phyloP scores from a whole-genome alignment of 2,329 filamentous ascomycete genomes.

The Neoascochyta sp. region DNA sequence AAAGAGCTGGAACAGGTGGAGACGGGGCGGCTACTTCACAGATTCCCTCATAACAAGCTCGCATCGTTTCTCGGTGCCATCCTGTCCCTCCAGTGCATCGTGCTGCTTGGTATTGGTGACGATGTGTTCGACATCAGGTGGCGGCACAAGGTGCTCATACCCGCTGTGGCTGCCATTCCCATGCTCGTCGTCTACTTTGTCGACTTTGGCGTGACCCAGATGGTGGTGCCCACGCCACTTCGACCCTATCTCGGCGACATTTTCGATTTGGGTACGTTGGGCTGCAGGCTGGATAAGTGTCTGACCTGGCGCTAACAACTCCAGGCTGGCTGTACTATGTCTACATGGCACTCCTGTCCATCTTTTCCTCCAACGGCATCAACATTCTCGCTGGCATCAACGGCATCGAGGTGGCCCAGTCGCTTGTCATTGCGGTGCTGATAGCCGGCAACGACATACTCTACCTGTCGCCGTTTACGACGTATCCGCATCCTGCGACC shows the following conservation, averaged over 20 bases:
- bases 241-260: slow-evolving; percentile 81
- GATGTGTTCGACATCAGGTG: slow-evolving; percentile 97
- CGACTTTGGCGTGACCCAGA: slow-evolving; percentile 93
- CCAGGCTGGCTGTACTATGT: slow-evolving; percentile 69
- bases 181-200: slow-evolving; percentile 97
- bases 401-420: slow-evolving; percentile 94
- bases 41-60: slow-evolving; percentile 94
- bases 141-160: slow-evolving; percentile 98
- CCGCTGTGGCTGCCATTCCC: slow-evolving; percentile 86
- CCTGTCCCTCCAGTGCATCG: slow-evolving; percentile 84
- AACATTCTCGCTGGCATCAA: slow-evolving; percentile 99
- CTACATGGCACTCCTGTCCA: slow-evolving; percentile 95
- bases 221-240: slow-evolving; percentile 84
- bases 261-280: slow-evolving; percentile 63
- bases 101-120: slow-evolving; percentile 88
- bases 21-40: slow-evolving; percentile 79
- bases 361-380: slow-evolving; percentile 98
- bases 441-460: slow-evolving; percentile 82
- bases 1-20: slow-evolving; percentile 69
- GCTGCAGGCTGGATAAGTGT: neutral
- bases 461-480: slow-evolving; percentile 69
- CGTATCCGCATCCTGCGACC: slow-evolving; percentile 86
- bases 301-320: slow-evolving; percentile 13
- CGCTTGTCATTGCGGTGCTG: slow-evolving; percentile 79
- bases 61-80: slow-evolving; percentile 93